Conservation (phyloP, 2,329 filamentous ascomycete genomes). For the Pseudogymnoascus sp. region DNA sequence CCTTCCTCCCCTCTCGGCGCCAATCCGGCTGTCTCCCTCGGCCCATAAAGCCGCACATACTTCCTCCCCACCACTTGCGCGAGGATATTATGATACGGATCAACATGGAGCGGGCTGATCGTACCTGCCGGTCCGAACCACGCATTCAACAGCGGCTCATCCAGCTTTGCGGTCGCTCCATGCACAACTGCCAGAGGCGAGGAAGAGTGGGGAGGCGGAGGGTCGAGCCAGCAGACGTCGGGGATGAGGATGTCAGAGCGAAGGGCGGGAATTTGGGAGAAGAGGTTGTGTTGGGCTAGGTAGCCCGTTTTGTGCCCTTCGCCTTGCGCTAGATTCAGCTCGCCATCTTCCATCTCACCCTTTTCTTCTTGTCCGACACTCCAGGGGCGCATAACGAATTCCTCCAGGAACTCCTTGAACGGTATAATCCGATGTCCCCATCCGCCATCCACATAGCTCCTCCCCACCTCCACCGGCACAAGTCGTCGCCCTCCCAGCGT, state of each 20-base stretch:
- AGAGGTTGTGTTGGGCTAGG: constrained; percentile 83
- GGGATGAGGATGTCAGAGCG: constrained; percentile 69
- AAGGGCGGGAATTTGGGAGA: constrained; percentile 70
- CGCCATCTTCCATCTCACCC: constrained; percentile 12
- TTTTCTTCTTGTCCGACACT: constrained; percentile 9
- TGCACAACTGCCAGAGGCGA: constrained; percentile 37
- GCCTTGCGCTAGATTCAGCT: constrained; percentile 12
- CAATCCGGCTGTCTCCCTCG: constrained; percentile 46
- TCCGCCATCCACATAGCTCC: constrained; percentile 75
- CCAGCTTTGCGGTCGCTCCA: constrained; percentile 30
- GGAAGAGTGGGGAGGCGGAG: constrained; percentile 45
- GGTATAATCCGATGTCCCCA: constrained; percentile 78
- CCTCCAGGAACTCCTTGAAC: constrained; percentile 60
- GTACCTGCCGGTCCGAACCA: constrained; percentile 88
- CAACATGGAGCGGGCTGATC: constrained; percentile 87
- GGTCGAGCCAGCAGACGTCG: constrained; percentile 72
- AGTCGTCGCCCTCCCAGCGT: constrained; percentile 72
- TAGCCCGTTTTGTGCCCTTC: constrained; percentile 46
- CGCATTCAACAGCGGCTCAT: constrained; percentile 67
- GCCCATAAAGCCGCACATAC: constrained; percentile 82
- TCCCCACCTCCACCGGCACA: constrained; percentile 77
- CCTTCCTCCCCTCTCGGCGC: constrained; percentile 53
- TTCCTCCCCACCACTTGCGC: constrained; percentile 84
- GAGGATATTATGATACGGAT: constrained; percentile 88
- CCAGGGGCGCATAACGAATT: constrained; percentile 18